These are phyloP conservation scores for Fragaria vesca DNA, from an alignment of 306 rosid species.

Conservation along the genomic window DNA sequence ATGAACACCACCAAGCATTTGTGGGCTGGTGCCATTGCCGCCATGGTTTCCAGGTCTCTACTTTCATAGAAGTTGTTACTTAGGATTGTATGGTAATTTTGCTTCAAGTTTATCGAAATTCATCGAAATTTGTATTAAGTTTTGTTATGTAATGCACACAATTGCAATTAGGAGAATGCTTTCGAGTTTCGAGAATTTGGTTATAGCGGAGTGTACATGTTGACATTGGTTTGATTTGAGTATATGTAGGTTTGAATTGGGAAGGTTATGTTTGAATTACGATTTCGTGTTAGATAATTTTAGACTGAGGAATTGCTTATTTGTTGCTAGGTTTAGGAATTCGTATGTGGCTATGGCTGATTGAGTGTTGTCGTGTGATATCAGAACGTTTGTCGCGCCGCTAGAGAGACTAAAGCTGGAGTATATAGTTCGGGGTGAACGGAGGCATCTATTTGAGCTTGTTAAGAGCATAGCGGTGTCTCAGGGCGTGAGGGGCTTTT, in stretches of 20 bases:
- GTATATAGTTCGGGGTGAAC: conserved; percentile 84
- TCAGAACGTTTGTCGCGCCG: conserved; percentile 94
- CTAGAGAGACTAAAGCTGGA: conserved; percentile 98
- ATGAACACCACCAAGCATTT: conserved; percentile 86
- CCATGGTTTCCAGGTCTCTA: conserved; percentile 92
- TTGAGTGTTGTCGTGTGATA: conserved; percentile 15
- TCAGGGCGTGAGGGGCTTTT: conserved; percentile 93
- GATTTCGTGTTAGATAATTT: background rate
- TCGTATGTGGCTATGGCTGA: background rate
- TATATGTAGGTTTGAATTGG: background rate
- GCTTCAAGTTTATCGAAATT: background rate
- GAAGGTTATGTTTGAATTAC: background rate
- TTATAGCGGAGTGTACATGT: background rate
- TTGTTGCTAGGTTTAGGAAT: background rate
- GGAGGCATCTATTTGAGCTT: conserved; percentile 59
- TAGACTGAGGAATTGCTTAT: background rate
- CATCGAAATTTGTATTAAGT: background rate
- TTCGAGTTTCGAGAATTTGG: background rate
- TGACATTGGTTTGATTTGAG: background rate
- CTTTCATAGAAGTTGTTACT: background rate
- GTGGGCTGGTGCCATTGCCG: conserved; percentile 97
- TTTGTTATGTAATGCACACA: background rate
- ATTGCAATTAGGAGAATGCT: background rate
- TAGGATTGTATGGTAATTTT: no score
- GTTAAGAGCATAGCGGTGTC: conserved; percentile 61